Percentiles rank a stretch among this genome's conserved stretches.
These are phyloP conservation scores for Talaromyces amestolkiae DNA, from an alignment of 2,329 filamentous ascomycete genomes.

Conservation along the genomic window DNA sequence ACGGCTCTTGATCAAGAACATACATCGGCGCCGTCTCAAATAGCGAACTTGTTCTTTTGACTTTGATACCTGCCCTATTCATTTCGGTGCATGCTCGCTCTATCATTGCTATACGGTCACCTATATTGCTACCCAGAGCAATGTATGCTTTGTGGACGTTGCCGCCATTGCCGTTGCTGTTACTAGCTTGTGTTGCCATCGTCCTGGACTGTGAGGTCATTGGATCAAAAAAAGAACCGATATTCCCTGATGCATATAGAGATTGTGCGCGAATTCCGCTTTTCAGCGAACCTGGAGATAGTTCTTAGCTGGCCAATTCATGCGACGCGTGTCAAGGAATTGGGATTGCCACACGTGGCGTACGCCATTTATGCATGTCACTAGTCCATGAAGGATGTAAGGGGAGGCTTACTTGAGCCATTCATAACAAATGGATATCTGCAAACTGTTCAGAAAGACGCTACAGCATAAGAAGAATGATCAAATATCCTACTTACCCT, in stretches of 20 bases:
- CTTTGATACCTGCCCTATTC: constrained; percentile 66
- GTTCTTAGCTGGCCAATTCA: neutral
- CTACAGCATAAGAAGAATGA: neutral
- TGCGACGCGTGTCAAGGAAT: neutral
- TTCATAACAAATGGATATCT: neutral
- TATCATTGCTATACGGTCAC: constrained; percentile 79
- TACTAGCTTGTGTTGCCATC: constrained; percentile 13
- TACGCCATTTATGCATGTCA: neutral
- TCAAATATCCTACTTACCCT: neutral
- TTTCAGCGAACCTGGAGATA: neutral
- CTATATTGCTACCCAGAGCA: constrained; percentile 89
- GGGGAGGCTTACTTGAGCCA: constrained; percentile 3
- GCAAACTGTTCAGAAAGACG: neutral
- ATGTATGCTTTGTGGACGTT: constrained; percentile 63
- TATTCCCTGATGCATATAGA: neutral
- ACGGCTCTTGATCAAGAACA: constrained; percentile 79
- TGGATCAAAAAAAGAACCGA: neutral
- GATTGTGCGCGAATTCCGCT: neutral
- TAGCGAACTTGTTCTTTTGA: constrained; percentile 78
- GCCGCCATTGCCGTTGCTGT: constrained; percentile 17
- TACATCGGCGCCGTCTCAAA: constrained; percentile 99
- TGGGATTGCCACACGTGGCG: constrained; percentile 4
- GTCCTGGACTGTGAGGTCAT: neutral
- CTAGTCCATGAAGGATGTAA: neutral
- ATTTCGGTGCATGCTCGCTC: constrained; percentile 79